phyloP scores from a whole-genome alignment of 495 filamentous ascomycete species.

The Lasiosphaeria hispida region DNA sequence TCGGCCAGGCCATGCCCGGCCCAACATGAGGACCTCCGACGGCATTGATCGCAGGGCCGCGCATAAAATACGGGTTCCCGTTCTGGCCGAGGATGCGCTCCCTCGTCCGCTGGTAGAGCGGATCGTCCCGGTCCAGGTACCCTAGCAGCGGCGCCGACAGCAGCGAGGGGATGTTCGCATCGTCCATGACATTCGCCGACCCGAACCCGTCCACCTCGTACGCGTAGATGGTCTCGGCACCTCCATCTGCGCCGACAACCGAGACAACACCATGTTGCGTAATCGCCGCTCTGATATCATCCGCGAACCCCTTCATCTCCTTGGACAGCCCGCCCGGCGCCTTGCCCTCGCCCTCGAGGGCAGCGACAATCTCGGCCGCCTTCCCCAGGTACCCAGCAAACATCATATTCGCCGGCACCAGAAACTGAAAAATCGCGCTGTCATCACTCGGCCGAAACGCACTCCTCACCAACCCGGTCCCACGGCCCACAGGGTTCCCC shows the following conservation, averaged over 20 bases:
- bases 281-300: constrained; percentile 48
- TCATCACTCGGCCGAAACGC: constrained; percentile 68
- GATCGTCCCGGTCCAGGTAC: constrained; percentile 43
- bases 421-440: constrained; percentile 52
- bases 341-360: constrained; percentile 29
- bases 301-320: constrained; percentile 50
- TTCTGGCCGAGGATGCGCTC: constrained; percentile 41
- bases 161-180: constrained; percentile 60
- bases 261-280: constrained; percentile 47
- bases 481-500: constrained; percentile 54
- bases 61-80: constrained; percentile 57
- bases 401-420: constrained; percentile 70
- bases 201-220: constrained; percentile 63
- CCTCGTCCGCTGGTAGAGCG: constrained; percentile 52
- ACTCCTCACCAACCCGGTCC: constrained; percentile 59
- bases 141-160: constrained; percentile 54
- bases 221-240: constrained; percentile 48
- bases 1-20: constrained; percentile 58
- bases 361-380: constrained; percentile 48
- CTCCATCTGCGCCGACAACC: neutral
- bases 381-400: constrained; percentile 54
- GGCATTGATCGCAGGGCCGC: constrained; percentile 50
- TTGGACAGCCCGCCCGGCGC: neutral
- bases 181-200: constrained; percentile 55
- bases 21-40: constrained; percentile 58